Evolutionary conservation across 1,284 basidiomycete species (phyloP).

Genomic region (Rhodotorula sp.): DNA sequence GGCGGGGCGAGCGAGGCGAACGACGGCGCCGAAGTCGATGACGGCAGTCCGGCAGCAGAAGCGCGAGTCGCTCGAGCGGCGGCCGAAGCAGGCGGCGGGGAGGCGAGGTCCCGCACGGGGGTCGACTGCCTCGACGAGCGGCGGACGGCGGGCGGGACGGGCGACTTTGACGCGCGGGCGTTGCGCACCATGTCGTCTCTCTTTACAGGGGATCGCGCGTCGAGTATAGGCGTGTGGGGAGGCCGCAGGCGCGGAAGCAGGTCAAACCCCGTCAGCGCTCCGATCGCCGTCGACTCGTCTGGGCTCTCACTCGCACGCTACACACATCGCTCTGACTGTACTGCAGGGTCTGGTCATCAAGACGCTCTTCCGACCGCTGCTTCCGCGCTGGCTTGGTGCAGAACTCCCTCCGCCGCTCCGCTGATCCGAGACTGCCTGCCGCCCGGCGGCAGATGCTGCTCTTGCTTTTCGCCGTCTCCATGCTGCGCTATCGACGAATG

Average conservation of each 20-base stretch:
- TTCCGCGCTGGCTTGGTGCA: no score
- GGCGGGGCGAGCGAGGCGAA: constrained; percentile 26
- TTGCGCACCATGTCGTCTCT: background rate
- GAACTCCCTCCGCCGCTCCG: no score
- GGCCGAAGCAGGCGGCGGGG: constrained; percentile 15
- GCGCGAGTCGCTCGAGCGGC: constrained; percentile 23
- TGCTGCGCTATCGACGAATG: no score
- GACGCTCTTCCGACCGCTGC: no score
- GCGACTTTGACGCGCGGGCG: constrained; percentile 10
- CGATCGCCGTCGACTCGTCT: no score
- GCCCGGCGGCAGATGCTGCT: no score
- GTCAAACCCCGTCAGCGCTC: background rate
- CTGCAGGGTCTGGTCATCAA: no score
- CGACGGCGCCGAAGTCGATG: constrained; percentile 12
- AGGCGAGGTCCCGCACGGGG: constrained; percentile 23
- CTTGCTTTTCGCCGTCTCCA: no score
- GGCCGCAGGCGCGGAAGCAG: background rate
- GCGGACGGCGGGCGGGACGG: constrained; percentile 19
- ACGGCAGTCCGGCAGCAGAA: constrained; percentile 5
- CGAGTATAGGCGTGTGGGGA: background rate
- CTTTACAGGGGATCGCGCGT: background rate
- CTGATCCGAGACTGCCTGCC: no score
- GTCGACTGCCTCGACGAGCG: constrained; percentile 31
- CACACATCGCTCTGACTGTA: no score
- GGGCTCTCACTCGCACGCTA: no score